Evolutionary conservation across 805 yeast genomes (phyloP), one percentile per base, ranked within the genome.

Genomic region (Spathaspora girioi): DNA sequence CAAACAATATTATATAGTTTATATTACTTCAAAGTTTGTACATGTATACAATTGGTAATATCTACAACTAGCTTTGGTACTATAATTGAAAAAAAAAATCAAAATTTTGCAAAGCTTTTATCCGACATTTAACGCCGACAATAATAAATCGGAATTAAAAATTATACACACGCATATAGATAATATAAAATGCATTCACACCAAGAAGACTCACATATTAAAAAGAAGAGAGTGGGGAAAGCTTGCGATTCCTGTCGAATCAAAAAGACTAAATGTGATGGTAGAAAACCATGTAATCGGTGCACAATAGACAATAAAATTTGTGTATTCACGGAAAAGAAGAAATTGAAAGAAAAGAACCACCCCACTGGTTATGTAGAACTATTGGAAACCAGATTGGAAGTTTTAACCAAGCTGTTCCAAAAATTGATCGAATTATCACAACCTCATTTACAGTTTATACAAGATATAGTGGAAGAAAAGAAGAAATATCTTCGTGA

Each of bases 221-320:
- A 66, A 57, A 82, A 81, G 65, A 80, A 77, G 61, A 63, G 87
- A 53, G 86, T 82, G 3, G 84, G 84, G 11, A 82, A 81, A 57
- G 87, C 87, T 5, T 82, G 87, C 56, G 86, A 82, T 59, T 76
- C 79, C 48, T 82, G 87, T 61, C 69, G 87, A 43, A 71, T 82
- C 50, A 82, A 82, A 59, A 82, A 82, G 66, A 82, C 86, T 5
- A 82, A 82, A 55, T 82, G 87, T 62, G 82, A 81, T 52, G 87
- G 87, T 18, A 74, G 75, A 47, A 79, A 79, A 55, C 87, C 87
- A 0, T 82, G 87, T 57, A 75, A 76, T 38, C 73, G 80, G 50
- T 82, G 87, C 59, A 61, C 71, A 8, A 66, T 71, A 8, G 85
- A 81, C 56, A 82, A 82, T 64, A 81, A 80, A 60, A 73, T 82